phyloP scores from a whole-genome alignment of 305 asterid species.

The Fraxinus dipetala region DNA sequence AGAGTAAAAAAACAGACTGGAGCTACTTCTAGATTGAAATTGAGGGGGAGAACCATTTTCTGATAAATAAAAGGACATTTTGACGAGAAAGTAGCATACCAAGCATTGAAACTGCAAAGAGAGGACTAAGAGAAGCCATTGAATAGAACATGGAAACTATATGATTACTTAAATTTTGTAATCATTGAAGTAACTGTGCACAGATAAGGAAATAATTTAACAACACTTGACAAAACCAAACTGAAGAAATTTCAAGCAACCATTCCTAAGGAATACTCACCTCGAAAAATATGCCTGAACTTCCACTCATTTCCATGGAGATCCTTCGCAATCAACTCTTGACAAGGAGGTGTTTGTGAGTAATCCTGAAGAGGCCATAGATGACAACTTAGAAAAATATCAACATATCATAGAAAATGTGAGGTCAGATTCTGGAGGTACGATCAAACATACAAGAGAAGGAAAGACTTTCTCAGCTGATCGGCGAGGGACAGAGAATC shows the following conservation, averaged over 20 bases:
- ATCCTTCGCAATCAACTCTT: slow-evolving; percentile 91
- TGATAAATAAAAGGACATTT: not conserved
- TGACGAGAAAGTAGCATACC: not conserved
- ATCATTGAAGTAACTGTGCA: not conserved
- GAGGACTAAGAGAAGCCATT: not conserved
- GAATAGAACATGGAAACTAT: not conserved
- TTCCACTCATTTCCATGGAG: slow-evolving; percentile 98
- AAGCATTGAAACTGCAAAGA: not conserved
- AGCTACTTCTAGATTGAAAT: not conserved
- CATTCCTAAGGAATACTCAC: slow-evolving; percentile 36
- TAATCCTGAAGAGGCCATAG: slow-evolving; percentile 57
- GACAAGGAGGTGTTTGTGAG: slow-evolving; percentile 84
- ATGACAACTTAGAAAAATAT: slow-evolving; percentile 14
- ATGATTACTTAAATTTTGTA: not conserved
- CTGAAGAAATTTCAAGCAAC: not conserved
- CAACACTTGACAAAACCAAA: not conserved
- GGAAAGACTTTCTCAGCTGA: slow-evolving; percentile 99
- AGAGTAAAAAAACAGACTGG: not conserved
- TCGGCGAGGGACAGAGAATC: slow-evolving; percentile 97
- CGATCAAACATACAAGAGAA: slow-evolving; percentile 66
- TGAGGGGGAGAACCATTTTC: not conserved
- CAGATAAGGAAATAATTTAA: not conserved
- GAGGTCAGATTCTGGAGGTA: not conserved
- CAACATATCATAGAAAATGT: not conserved
- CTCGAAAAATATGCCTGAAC: slow-evolving; percentile 92